phyloP scores from a whole-genome alignment of 169 alveolate genomes.

The Cryptosporidium ryanae region DNA sequence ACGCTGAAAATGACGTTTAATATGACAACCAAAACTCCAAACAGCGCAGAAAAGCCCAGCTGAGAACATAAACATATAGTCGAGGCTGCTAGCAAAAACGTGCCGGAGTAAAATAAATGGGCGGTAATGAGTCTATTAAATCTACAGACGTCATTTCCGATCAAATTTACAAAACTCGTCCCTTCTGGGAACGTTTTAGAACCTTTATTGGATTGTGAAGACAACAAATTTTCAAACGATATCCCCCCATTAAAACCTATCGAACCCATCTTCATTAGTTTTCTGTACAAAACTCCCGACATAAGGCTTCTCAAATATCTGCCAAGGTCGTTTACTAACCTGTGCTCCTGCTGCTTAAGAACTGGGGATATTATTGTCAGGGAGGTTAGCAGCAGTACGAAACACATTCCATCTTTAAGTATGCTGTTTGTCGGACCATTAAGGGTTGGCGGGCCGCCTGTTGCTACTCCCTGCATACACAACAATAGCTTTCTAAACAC shows the following conservation, averaged over 20 bases:
- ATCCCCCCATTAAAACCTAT: conserved; percentile 17
- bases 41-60: conserved; percentile 64
- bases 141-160: conserved; percentile 60
- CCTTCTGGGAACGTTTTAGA: neutral
- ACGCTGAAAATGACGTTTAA: conserved; percentile 35
- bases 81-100: conserved; percentile 31
- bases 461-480: conserved; percentile 27
- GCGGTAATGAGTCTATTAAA: conserved; percentile 66
- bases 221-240: neutral
- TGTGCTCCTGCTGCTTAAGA: conserved; percentile 63
- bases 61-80: conserved; percentile 47
- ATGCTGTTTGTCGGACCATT: neutral
- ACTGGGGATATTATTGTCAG: conserved; percentile 46
- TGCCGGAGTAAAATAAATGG: conserved; percentile 60
- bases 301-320: conserved; percentile 49
- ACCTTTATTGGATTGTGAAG: neutral
- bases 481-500: conserved; percentile 36
- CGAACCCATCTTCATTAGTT: conserved; percentile 44
- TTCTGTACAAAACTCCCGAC: conserved; percentile 62
- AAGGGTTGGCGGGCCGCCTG: conserved; percentile 1
- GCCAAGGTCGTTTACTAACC: conserved; percentile 51
- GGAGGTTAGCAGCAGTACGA: conserved; percentile 27
- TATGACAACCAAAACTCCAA: conserved; percentile 53
- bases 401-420: conserved; percentile 20
- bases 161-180: conserved; percentile 32